Conservation (phyloP, 768 basidiomycete species). For the Hygrocybe coccinea region DNA sequence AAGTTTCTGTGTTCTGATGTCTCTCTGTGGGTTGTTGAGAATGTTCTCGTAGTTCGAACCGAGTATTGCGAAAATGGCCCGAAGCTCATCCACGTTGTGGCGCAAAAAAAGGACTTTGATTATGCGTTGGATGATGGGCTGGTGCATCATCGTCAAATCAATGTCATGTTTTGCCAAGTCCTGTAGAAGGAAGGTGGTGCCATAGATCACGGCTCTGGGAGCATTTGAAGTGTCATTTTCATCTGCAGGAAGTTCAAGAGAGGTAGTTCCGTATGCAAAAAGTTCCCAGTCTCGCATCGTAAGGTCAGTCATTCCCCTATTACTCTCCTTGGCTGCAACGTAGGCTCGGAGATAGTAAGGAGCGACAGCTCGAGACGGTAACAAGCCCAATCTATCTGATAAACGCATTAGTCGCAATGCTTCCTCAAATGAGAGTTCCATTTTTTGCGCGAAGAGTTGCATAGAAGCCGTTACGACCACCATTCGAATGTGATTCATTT, state of each 20-base stretch:
- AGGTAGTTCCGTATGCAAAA: conserved; percentile 39
- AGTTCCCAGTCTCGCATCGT: conserved; percentile 41
- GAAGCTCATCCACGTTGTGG: conserved; percentile 23
- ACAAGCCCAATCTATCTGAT: conserved; percentile 29
- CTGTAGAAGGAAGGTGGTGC: conserved; percentile 40
- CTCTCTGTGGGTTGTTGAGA: conserved; percentile 15
- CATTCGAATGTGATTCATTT: not conserved
- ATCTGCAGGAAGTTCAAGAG: conserved; percentile 15
- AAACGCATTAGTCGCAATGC: conserved; percentile 34
- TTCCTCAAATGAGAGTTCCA: conserved; percentile 22
- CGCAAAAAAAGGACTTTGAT: conserved; percentile 24
- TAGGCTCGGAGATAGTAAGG: conserved; percentile 45
- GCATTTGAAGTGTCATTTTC: not conserved
- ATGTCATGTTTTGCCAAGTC: conserved; percentile 33
- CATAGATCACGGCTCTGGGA: conserved; percentile 20
- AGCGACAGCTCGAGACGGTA: conserved; percentile 32
- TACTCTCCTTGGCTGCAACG: conserved; percentile 29
- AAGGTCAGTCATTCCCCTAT: conserved; percentile 31
- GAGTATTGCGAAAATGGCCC: conserved; percentile 25
- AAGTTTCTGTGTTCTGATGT: not conserved
- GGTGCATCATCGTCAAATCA: conserved; percentile 27
- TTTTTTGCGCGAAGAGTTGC: not conserved
- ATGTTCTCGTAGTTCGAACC: conserved; percentile 30
- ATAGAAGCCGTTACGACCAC: not conserved
- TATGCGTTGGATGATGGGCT: conserved; percentile 21